These are phyloP conservation scores for Tylopilus balloui DNA, from an alignment of 768 basidiomycete genomes.

Conservation along the genomic window DNA sequence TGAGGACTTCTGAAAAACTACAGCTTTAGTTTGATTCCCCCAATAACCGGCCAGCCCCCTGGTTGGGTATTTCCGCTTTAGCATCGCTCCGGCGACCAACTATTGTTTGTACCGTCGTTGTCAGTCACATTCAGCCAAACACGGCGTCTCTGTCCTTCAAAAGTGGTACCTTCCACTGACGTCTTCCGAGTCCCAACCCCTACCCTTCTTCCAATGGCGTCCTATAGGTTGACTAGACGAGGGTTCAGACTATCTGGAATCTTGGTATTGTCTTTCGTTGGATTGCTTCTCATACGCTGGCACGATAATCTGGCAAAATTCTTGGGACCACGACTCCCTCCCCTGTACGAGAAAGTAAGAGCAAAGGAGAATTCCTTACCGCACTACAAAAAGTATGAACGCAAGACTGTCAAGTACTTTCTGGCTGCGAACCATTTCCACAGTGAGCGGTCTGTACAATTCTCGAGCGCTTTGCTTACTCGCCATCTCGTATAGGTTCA, in stretches of 20 bases:
- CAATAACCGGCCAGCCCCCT: too few species aligned
- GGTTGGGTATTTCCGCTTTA: background rate
- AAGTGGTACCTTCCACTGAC: background rate
- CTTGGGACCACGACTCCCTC: conserved; percentile 27
- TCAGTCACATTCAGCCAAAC: background rate
- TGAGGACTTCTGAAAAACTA: background rate
- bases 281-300: conserved; percentile 12
- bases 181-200: background rate
- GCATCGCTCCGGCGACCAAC: background rate
- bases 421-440: conserved; percentile 45
- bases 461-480: background rate
- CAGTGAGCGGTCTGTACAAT: conserved; percentile 25
- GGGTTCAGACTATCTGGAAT: conserved; percentile 15
- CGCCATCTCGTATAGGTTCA: conserved; percentile 22
- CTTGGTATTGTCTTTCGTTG: conserved; percentile 6
- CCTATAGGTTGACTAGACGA: conserved; percentile 23
- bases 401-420: conserved; percentile 38
- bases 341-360: conserved; percentile 38
- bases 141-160: background rate
- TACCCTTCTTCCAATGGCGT: conserved; percentile 15
- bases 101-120: background rate
- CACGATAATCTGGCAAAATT: background rate
- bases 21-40: background rate
- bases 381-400: conserved; percentile 38
- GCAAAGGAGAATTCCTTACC: conserved; percentile 37